Conservation (phyloP, 2,329 filamentous ascomycete genomes). For the Trichoderma breve region DNA sequence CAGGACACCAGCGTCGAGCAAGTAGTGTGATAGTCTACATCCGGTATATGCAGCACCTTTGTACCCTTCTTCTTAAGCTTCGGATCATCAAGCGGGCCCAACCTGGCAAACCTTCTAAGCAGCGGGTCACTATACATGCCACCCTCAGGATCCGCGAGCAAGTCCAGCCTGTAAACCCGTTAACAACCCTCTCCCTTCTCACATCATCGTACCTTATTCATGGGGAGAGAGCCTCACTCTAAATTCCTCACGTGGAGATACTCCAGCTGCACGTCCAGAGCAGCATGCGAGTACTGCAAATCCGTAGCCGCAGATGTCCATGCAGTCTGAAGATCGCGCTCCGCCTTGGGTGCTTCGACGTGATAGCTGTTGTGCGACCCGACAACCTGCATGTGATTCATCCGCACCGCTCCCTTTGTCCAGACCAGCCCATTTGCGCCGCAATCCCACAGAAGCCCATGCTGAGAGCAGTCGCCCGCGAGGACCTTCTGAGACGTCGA, state of each 20-base stretch:
- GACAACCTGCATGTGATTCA: slow-evolving; percentile 52
- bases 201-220: neutral
- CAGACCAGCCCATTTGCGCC: neutral
- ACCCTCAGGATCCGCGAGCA: slow-evolving; percentile 48
- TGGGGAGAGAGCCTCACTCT: slow-evolving; percentile 30
- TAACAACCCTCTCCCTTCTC: neutral
- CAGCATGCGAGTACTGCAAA: slow-evolving; percentile 48
- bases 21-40: slow-evolving; percentile 44
- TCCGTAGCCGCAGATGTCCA: slow-evolving; percentile 38
- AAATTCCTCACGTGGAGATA: slow-evolving; percentile 47
- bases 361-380: slow-evolving; percentile 54
- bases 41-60: slow-evolving; percentile 52
- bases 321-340: slow-evolving; percentile 40
- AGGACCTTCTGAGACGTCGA: neutral
- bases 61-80: slow-evolving; percentile 43
- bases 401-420: slow-evolving; percentile 36
- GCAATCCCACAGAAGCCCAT: neutral
- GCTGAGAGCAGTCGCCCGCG: neutral
- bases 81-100: slow-evolving; percentile 38
- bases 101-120: slow-evolving; percentile 40
- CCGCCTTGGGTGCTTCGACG: slow-evolving; percentile 42
- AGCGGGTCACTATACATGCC: slow-evolving; percentile 46
- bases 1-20: slow-evolving; percentile 48
- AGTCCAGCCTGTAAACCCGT: slow-evolving; percentile 34
- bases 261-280: slow-evolving; percentile 43